A percentile compares a stretch with the other conserved stretches of the same genome.
These are phyloP conservation scores for Debaryomycetaceae sp. DNA, from an alignment of 1,139 yeast genomes.

Conservation along the genomic window DNA sequence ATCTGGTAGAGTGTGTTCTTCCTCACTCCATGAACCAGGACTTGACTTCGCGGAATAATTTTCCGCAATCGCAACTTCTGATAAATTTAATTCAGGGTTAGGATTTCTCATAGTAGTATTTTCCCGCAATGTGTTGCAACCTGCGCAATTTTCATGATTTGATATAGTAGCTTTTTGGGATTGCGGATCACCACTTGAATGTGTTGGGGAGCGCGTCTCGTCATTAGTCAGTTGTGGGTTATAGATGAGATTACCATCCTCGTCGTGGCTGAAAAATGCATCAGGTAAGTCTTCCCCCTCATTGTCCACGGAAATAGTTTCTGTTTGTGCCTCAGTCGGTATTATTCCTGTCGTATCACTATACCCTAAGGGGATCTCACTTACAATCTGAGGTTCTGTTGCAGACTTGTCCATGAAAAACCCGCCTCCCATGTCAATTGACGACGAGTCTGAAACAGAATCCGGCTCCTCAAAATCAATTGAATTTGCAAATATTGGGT, in stretches of 20 bases:
- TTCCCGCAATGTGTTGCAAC: background rate
- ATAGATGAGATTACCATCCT: conserved; percentile 20
- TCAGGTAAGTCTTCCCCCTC: conserved; percentile 11
- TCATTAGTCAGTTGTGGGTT: conserved; percentile 11
- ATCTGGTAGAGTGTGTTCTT: background rate
- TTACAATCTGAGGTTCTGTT: background rate
- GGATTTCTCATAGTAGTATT: background rate
- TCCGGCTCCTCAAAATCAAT: background rate
- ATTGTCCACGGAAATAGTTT: background rate
- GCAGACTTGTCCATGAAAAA: conserved; percentile 8
- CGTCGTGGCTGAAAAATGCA: conserved; percentile 12
- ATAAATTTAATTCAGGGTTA: background rate
- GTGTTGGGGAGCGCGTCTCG: background rate
- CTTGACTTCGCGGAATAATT: background rate
- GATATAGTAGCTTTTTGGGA: background rate
- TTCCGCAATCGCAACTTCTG: background rate
- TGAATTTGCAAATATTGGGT: background rate
- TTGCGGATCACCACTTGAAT: background rate
- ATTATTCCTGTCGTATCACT: background rate
- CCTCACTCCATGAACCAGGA: no score
- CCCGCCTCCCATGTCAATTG: conserved; percentile 14
- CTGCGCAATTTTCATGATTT: background rate
- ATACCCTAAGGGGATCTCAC: no score
- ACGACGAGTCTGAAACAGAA: background rate
- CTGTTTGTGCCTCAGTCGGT: background rate